A percentile compares a stretch with the other conserved stretches of the same genome.
Evolutionary conservation across 2,329 filamentous ascomycete genomes (phyloP).

Genomic region (Nemania serpens): DNA sequence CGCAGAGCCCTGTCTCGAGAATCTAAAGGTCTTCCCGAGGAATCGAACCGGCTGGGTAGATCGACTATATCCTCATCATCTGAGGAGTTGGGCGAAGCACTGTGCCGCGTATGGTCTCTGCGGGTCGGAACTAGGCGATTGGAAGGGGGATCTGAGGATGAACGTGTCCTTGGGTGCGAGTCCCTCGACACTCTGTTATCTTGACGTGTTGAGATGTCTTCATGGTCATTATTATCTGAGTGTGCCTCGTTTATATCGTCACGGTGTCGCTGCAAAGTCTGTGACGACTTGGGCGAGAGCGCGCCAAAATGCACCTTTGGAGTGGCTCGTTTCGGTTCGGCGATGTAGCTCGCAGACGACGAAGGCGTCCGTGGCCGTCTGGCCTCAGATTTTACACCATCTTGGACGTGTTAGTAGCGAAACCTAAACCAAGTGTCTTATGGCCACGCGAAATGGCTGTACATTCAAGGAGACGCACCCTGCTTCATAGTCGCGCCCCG

Average conservation of each 20-base stretch:
- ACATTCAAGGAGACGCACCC: constrained; percentile 43
- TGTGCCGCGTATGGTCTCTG: constrained; percentile 17
- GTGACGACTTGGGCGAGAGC: constrained; percentile 41
- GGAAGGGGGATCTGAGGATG: constrained; percentile 33
- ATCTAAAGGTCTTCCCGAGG: constrained; percentile 34
- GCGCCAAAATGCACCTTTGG: constrained; percentile 38
- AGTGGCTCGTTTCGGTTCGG: constrained; percentile 14
- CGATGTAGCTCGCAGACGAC: background rate
- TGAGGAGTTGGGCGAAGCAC: constrained; percentile 22
- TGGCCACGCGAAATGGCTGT: constrained; percentile 10
- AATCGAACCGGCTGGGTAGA: constrained; percentile 42
- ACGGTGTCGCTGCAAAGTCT: constrained; percentile 36
- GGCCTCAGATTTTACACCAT: constrained; percentile 21
- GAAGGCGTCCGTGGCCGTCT: constrained; percentile 1
- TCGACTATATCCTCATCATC: constrained; percentile 37
- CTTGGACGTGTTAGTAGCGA: constrained; percentile 17
- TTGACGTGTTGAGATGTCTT: background rate
- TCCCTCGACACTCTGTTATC: background rate
- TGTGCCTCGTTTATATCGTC: constrained; percentile 23
- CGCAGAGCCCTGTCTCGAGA: constrained; percentile 5
- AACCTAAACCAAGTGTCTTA: background rate
- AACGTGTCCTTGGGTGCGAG: constrained; percentile 25
- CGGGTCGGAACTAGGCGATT: constrained; percentile 23
- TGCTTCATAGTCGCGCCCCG: constrained; percentile 40
- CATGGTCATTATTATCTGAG: constrained; percentile 10